Base-by-base conservation (phyloP, 768 basidiomycete species). In the Cytidiella melzeri region DNA sequence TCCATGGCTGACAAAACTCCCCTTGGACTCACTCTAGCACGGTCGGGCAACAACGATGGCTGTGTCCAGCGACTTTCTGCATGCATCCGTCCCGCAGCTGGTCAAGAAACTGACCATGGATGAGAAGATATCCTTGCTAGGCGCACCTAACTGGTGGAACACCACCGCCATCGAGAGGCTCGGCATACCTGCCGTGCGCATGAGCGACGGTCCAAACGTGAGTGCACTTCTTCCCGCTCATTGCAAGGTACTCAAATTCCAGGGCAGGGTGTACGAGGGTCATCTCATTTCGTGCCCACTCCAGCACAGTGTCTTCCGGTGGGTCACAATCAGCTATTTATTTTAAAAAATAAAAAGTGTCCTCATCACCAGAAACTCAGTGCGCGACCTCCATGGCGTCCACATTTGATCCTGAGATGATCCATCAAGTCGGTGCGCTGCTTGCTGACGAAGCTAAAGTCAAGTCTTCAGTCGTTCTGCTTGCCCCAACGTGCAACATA, bases 401-500 rank as follows among this genome's bases (percentile, higher is more conserved):
- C 0, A 83, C 85, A 5, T 88, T 86, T 64, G 81, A 87, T 61
- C 65, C 71, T 18, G 75, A 79, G 5, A 69, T 86, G 39, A 65
- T 84, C 36, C 61, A 67, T 26, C 57, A 76, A 42, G 76, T 77
- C 28, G 85, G 84, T 26, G 63, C 61, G 18, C 80, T 84, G 46
- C 69, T 89, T 42, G 85, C 72, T 0, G 69, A 76, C 50, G 84
- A 87, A 63, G 72, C 83, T 23, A 84, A 85, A 57, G 67, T 74
- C 55, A 83, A 83, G 59, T 79, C 80, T 3, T 76, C 79, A 1
- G 75, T 79, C 30, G 69, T 84, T 28, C 68, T 87, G 12, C 73
- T 87, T 24, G 84, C 82, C 2, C 86, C 84, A 7, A 88, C 86
- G 0, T 83, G 83, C 67, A 88, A 87, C 61, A 87, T 85, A 36